These are phyloP conservation scores for Coemansia sp. DNA, from an alignment of 192 early-diverging fungal species.

Conservation along the genomic window DNA sequence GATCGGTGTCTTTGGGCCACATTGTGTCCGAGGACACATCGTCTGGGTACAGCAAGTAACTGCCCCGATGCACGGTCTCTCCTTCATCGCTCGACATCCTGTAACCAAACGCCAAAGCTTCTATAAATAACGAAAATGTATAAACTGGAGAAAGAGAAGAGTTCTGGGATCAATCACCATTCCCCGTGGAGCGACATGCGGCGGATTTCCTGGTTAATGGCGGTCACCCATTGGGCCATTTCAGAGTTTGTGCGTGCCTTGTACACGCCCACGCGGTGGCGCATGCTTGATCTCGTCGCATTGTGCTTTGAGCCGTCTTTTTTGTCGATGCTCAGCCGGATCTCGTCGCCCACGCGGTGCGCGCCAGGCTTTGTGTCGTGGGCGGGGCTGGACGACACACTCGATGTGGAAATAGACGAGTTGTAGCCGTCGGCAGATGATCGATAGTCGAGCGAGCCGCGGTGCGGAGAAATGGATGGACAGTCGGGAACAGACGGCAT, in stretches of 20 bases:
- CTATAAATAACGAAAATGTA: not conserved
- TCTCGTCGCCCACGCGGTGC: slow-evolving; percentile 29
- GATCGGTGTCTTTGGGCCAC: slow-evolving; percentile 21
- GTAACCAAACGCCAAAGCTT: too few species aligned
- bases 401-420: slow-evolving; percentile 33
- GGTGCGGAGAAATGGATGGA: slow-evolving; percentile 3
- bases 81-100: not conserved
- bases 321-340: slow-evolving; percentile 24
- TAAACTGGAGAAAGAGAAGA: not conserved
- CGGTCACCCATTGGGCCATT: slow-evolving; percentile 57
- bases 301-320: slow-evolving; percentile 16
- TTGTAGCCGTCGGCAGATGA: slow-evolving; percentile 20
- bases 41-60: slow-evolving; percentile 32
- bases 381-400: slow-evolving; percentile 9
- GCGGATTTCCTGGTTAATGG: slow-evolving; percentile 55
- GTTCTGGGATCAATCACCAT: slow-evolving; percentile 18
- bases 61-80: slow-evolving; percentile 18
- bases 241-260: slow-evolving; percentile 49
- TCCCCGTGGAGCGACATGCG: slow-evolving; percentile 39
- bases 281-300: slow-evolving; percentile 31
- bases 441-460: slow-evolving; percentile 13
- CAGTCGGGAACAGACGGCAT: not conserved
- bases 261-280: slow-evolving; percentile 41
- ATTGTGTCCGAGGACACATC: not conserved
- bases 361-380: slow-evolving; percentile 28